Conservation (phyloP, 1,284 basidiomycete species). For the Ustilago curta region DNA sequence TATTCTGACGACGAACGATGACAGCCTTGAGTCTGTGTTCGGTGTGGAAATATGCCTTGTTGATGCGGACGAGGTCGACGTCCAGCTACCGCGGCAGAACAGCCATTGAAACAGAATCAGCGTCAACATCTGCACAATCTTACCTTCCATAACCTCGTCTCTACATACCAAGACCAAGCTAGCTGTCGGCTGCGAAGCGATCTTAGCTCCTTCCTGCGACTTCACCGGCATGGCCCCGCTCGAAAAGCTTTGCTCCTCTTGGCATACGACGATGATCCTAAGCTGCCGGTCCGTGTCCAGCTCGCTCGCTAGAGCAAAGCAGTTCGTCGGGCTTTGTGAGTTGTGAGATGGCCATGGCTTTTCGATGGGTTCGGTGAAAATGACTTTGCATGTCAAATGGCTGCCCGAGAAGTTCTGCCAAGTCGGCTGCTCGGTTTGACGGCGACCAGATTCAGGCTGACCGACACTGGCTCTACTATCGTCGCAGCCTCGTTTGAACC, state of each 20-base stretch:
- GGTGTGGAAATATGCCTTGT: conserved; percentile 21
- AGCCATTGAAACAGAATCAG: neutral
- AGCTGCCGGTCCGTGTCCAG: conserved; percentile 8
- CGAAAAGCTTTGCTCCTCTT: neutral
- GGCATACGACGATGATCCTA: conserved; percentile 25
- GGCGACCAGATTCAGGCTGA: neutral
- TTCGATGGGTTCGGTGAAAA: conserved; percentile 25
- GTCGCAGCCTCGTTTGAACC: conserved; percentile 21
- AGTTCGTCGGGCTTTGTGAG: neutral
- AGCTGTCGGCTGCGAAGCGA: conserved; percentile 13
- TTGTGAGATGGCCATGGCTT: conserved; percentile 8
- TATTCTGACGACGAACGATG: conserved; percentile 14
- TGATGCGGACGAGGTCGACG: conserved; percentile 30
- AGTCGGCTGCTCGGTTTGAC: neutral
- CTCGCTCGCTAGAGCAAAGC: neutral
- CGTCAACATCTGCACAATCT: neutral
- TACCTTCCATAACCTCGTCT: neutral
- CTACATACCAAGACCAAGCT: conserved; percentile 23
- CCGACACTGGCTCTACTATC: neutral
- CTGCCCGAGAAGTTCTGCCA: conserved; percentile 37
- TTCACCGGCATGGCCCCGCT: neutral
- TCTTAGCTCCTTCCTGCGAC: neutral
- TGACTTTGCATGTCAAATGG: conserved; percentile 24
- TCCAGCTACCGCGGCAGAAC: conserved; percentile 15
- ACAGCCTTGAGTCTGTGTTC: conserved; percentile 22